phyloP scores from a whole-genome alignment of 2,329 filamentous ascomycete genomes.

The Microdochium bolleyi region DNA sequence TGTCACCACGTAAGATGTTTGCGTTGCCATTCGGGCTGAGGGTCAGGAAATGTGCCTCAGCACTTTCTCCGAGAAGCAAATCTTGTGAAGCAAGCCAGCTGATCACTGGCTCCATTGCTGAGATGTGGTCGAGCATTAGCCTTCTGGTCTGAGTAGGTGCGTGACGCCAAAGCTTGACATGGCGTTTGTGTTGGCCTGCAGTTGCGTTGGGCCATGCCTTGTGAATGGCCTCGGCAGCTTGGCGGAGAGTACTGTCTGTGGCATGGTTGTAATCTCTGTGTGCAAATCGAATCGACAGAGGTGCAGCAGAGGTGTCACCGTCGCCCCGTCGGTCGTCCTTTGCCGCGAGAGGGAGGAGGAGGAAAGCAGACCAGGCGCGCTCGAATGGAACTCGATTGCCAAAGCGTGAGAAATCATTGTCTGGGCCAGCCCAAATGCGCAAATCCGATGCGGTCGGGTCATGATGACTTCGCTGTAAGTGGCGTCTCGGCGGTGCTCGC shows the following conservation, averaged over 20 bases:
- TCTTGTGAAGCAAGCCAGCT: background rate
- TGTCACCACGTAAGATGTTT: background rate
- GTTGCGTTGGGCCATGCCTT: background rate
- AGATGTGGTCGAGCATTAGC: background rate
- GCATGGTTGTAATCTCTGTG: background rate
- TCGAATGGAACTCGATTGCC: background rate
- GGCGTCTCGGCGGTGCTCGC: background rate
- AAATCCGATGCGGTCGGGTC: background rate
- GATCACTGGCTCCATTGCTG: background rate
- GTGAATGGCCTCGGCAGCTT: background rate
- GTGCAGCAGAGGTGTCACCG: background rate
- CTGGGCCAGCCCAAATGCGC: background rate
- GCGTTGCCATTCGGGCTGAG: background rate
- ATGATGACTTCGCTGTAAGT: background rate
- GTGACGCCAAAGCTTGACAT: background rate
- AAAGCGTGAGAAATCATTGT: background rate
- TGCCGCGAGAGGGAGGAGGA: background rate
- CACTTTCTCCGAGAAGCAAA: background rate
- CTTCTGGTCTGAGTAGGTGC: background rate
- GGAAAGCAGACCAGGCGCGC: background rate
- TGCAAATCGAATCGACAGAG: background rate
- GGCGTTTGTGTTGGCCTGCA: background rate
- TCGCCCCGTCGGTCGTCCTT: background rate
- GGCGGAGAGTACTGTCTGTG: background rate
- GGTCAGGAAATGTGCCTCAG: background rate